Base-by-base conservation (phyloP, 2,329 filamentous ascomycete genomes). In the Paecilomyces sp. region DNA sequence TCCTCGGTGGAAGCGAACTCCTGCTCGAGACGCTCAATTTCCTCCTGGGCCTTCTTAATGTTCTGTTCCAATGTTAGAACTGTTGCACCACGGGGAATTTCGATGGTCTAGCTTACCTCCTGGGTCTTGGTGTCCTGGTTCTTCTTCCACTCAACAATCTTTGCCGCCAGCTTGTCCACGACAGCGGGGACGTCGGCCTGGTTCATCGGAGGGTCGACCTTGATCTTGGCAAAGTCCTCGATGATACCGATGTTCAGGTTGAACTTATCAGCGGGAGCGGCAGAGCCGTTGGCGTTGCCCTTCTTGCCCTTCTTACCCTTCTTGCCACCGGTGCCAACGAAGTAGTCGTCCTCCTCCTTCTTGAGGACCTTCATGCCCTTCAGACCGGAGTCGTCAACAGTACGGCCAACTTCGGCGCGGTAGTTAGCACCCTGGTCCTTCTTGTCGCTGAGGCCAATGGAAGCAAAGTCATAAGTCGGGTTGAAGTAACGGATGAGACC, bases 31-130 rank as follows among this genome's bases (percentile, higher is more conserved):
- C 88, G 87, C 73, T 92, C 91, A 64, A 99, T 95, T 77, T 97
- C 92, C 77, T 93, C 93, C 82, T 96, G 89, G 62, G 94, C 94
- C 79, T 97, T 96, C 64, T 91, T 90, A 62, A 97, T 88, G 82
- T 99, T 99, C 94, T 97, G 70, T 30, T 79, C 70, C 60, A 66
- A 64, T 58, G 60, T 65, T 61, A 70, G 65, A 64, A 52, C 31
- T 63, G 57, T 60, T 60, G 31, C 24, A 4, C 51, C 51, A 4
- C 15, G n/a, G 54, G 41, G 34, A 41, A 13, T 47, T 1, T 24
- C 41, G n/a, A 28, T 6, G 47, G 54, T 13, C 47, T 36, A 65
- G 79, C 88, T 82, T 79, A 96, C 94, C 80, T 91, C 89, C 74
- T 94, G 85, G 22, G 94, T 99, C 83, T 97, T 91, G 65, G 85